Base-by-base conservation (phyloP, 2,329 filamentous ascomycete species). In the Scedosporium boydii region DNA sequence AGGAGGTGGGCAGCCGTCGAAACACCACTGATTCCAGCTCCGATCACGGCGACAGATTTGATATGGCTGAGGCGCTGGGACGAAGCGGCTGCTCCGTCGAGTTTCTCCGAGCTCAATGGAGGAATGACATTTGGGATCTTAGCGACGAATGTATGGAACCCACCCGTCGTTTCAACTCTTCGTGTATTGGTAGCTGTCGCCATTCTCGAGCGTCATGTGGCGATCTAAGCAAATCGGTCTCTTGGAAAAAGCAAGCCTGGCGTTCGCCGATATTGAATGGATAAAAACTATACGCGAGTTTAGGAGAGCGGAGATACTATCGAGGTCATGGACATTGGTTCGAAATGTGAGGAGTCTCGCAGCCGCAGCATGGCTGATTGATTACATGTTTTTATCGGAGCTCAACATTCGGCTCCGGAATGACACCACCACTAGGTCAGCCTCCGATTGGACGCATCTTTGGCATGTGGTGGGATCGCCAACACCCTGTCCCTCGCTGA, bases 21-120 rank as follows among this genome's bases (percentile, higher is more conserved):
- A 3, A 77, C 74, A 1, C 76, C 76, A 56, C 74, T 76, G 23
- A 77, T 73, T 1, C 76, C 76, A 4, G 75, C 73, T 3, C 76
- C 76, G 44, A 78, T 68, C 1, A 78, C 73, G 0, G 74, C 76
- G 0, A 77, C 75, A 41, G 56, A 4, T 55, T 63, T 65, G 29
- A 61, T 65, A 0, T 56, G 58, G 16, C 38, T n/a, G 3, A 59
- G 58, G 26, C 16, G 23, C 4, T n/a, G n/a, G 4, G 58, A 26
- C 3, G 58, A 23, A 34, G 58, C 18, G 6, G 18, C 5, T 34
- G 2, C 41, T 18, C 21, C 38, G 16, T 23, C 18, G 38, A 46
- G 34, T 14, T 27, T 21, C 34, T 16, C 34, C 14, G 58, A 2
- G 21, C 23, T n/a, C 18, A 42, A 46, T 18, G 41, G 16, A 4